phyloP scores from a whole-genome alignment of 2,329 filamentous ascomycete genomes.

The Trichoderma sp. region DNA sequence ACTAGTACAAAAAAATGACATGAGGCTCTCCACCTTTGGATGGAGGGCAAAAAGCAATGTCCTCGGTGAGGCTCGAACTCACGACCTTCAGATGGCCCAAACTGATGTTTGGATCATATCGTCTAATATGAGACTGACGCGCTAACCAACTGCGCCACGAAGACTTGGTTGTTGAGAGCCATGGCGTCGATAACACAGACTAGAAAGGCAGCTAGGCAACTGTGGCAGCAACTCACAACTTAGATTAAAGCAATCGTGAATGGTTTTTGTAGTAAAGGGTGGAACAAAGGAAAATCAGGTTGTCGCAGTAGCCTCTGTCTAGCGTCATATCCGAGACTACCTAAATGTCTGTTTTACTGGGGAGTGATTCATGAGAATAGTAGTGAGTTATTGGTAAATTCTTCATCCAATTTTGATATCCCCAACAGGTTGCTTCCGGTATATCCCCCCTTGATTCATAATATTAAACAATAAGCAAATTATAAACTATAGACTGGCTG shows the following conservation, averaged over 20 bases:
- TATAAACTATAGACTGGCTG: not conserved
- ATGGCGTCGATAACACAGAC: not conserved
- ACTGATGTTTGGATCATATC: slow-evolving; percentile 28
- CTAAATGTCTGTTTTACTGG: too few species aligned
- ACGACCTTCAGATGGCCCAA: slow-evolving; percentile 42
- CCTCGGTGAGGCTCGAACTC: slow-evolving; percentile 50
- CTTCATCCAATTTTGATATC: not conserved
- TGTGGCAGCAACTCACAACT: not conserved
- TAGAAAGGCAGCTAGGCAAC: not conserved
- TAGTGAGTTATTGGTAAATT: not conserved
- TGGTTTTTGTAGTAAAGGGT: not conserved
- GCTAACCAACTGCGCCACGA: slow-evolving; percentile 19
- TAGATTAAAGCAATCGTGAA: not conserved
- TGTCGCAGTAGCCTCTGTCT: not conserved
- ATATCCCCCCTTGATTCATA: not conserved
- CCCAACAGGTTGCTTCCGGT: not conserved
- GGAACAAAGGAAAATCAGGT: not conserved
- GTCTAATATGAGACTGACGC: slow-evolving; percentile 19
- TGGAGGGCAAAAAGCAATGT: slow-evolving; percentile 29
- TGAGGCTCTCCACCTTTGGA: not conserved
- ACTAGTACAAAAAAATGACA: not conserved
- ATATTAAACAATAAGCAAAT: not conserved
- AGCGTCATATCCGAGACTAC: too few species aligned
- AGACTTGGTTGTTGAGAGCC: slow-evolving; percentile 10
- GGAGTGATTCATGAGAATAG: not conserved